Conservation (phyloP, 768 basidiomycete species). For the Leccinum ochraceum region DNA sequence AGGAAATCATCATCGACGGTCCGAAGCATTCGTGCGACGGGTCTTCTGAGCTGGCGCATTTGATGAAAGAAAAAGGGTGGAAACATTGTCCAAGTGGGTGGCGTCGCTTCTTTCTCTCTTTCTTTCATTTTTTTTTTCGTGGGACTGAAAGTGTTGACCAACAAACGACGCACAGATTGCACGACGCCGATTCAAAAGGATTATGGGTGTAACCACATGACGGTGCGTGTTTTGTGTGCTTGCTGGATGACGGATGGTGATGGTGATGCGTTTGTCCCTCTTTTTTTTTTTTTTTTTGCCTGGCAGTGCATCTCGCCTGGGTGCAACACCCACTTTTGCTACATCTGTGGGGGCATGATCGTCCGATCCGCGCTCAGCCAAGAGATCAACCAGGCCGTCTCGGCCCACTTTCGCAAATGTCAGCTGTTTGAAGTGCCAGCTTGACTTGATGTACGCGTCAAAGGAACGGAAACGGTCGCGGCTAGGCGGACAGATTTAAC, state of each 20-base stretch:
- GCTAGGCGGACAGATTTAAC: too few relatives aligned
- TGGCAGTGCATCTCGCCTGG: constrained; percentile 53
- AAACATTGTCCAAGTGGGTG: constrained; percentile 58
- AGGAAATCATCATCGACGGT: constrained; percentile 35
- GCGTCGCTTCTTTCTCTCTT: background rate
- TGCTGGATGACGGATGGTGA: too few relatives aligned
- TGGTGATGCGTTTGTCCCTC: background rate
- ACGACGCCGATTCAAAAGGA: constrained; percentile 51
- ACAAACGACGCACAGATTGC: constrained; percentile 36
- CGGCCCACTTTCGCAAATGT: constrained; percentile 37
- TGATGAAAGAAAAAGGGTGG: constrained; percentile 61
- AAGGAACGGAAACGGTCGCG: background rate
- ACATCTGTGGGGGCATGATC: constrained; percentile 49
- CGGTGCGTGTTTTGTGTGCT: constrained; percentile 31
- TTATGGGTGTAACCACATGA: constrained; percentile 60
- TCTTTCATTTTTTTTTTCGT: background rate
- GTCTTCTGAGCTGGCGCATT: constrained; percentile 49
- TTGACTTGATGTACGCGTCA: constrained; percentile 3
- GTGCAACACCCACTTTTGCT: constrained; percentile 65
- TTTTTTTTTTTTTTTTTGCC: background rate
- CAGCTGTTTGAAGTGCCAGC: constrained; percentile 38
- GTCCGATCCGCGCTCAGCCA: constrained; percentile 38
- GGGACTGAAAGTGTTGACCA: background rate
- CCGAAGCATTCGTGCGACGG: constrained; percentile 61
- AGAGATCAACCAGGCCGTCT: constrained; percentile 34